These are phyloP conservation scores for Dactylellina cionopaga DNA, from an alignment of 2,329 filamentous ascomycete species.

Conservation along the genomic window DNA sequence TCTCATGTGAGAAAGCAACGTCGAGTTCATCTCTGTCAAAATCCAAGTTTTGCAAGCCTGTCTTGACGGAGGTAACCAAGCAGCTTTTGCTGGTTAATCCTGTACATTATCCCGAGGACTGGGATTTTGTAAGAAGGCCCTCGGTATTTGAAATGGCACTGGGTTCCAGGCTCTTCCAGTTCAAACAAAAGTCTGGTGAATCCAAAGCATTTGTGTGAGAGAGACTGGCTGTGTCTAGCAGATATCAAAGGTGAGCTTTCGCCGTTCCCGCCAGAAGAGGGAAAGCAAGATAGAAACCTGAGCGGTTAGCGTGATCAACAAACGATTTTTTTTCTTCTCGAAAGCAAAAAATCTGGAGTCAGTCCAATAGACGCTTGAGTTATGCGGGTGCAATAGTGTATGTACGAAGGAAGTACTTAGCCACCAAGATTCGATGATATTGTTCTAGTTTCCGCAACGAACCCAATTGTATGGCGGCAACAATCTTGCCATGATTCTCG, in stretches of 20 bases:
- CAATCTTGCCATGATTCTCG: constrained; percentile 24
- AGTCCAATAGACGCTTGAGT: background rate
- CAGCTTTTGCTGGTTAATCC: background rate
- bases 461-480: too few relatives aligned
- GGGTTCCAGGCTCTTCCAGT: constrained; percentile 2
- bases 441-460: too few relatives aligned
- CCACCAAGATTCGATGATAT: too few relatives aligned
- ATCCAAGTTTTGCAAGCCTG: constrained; percentile 25
- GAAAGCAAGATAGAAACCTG: background rate
- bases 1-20: constrained; percentile 48
- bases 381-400: background rate
- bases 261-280: too few relatives aligned
- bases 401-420: too few relatives aligned
- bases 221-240: too few relatives aligned
- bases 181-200: background rate
- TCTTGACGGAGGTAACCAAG: constrained; percentile 23
- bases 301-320: background rate
- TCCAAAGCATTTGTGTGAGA: background rate
- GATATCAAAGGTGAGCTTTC: too few relatives aligned
- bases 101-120: constrained; percentile 28
- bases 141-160: constrained; percentile 31
- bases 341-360: background rate
- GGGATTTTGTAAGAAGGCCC: background rate
- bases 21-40: constrained; percentile 37
- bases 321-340: background rate